Base-by-base conservation (phyloP, 768 basidiomycete species). In the Candolleomyces efflorescens region DNA sequence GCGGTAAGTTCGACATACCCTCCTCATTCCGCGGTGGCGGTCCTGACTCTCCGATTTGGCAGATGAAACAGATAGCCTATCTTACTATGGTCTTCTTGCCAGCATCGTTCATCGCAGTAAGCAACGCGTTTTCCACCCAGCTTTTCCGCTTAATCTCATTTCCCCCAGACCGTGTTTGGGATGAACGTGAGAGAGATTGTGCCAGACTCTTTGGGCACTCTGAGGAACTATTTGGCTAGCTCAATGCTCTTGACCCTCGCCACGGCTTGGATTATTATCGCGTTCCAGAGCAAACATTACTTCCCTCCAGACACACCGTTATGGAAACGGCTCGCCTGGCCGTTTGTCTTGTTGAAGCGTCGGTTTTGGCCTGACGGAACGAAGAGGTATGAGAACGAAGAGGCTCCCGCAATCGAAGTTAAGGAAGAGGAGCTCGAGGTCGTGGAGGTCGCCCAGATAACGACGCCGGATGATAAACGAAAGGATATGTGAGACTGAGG, bases 221-320 rank as follows among this genome's bases (percentile, higher is more conserved):
- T 83, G 12, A 12, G 59, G 1, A 73, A 75, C 59, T 86, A 82
- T 57, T 53, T 77, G 22, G 77, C 58, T 27, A 68, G 67, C 1
- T 77, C 82, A 0, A 38, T 84, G 9, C 63, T 74, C 1, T 65
- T 87, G 47, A 87, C 84, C 0, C 6, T 75, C 6, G 57, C 77
- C 12, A 82, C 82, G 6, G 60, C 78, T n/a, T 87, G 84, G 82
- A 63, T 81, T n/a, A 75, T 83, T 26, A 69, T 85, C 36, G 77
- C 83, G 7, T 77, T 83, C 63, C 83, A 85, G 61, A 43, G 37
- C 48, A 48, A 48, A 23, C n/a, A 20, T 18, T 20, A 48, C 18
- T 22, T 36, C 2, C 26, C 20, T 23, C n/a, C 9, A 20, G 54
- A 23, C 20, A 43, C 32, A 46, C 48, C 17, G 36, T 23, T 48